phyloP scores from a whole-genome alignment of 176 grass and related monocot species.

The Aegilops longissima region DNA sequence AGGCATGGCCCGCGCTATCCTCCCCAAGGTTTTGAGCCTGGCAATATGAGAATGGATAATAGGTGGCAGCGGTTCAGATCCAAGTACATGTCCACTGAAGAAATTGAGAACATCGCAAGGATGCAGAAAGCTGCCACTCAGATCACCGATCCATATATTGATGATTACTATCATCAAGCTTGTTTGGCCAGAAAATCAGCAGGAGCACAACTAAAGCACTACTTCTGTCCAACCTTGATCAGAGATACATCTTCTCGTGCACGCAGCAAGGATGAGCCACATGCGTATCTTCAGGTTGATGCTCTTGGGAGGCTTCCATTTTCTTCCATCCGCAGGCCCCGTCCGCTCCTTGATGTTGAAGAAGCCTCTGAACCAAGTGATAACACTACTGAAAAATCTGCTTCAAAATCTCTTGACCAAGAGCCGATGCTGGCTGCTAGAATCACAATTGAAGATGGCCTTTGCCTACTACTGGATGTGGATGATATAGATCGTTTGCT shows the following conservation, averaged over 20 bases:
- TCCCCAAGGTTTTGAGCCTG: slow-evolving; percentile 44
- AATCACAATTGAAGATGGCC: slow-evolving; percentile 80
- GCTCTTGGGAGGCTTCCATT: slow-evolving; percentile 85
- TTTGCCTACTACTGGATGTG: slow-evolving; percentile 72
- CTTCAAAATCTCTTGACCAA: slow-evolving; percentile 65
- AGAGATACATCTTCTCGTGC: slow-evolving; percentile 50
- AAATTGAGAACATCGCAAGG: slow-evolving; percentile 75
- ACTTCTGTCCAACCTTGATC: slow-evolving; percentile 71
- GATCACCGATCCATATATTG: slow-evolving; percentile 73
- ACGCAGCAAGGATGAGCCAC: slow-evolving; percentile 68
- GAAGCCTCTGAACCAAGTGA: slow-evolving; percentile 38
- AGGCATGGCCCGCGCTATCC: slow-evolving; percentile 38
- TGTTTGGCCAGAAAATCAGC: slow-evolving; percentile 67
- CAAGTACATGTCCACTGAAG: slow-evolving; percentile 68
- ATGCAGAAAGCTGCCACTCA: slow-evolving; percentile 82
- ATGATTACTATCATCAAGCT: slow-evolving; percentile 95
- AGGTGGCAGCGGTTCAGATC: slow-evolving; percentile 54
- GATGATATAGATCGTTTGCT: slow-evolving; percentile 82
- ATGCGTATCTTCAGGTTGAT: slow-evolving; percentile 89
- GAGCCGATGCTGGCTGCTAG: slow-evolving; percentile 88
- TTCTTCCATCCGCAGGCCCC: slow-evolving; percentile 75
- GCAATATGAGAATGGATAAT: slow-evolving; percentile 55
- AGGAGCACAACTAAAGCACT: slow-evolving; percentile 50
- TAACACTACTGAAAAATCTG: slow-evolving; percentile 44
- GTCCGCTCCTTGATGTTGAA: slow-evolving; percentile 86